Conservation (phyloP, 2,329 filamentous ascomycete genomes). For the Sporothrix pallida region DNA sequence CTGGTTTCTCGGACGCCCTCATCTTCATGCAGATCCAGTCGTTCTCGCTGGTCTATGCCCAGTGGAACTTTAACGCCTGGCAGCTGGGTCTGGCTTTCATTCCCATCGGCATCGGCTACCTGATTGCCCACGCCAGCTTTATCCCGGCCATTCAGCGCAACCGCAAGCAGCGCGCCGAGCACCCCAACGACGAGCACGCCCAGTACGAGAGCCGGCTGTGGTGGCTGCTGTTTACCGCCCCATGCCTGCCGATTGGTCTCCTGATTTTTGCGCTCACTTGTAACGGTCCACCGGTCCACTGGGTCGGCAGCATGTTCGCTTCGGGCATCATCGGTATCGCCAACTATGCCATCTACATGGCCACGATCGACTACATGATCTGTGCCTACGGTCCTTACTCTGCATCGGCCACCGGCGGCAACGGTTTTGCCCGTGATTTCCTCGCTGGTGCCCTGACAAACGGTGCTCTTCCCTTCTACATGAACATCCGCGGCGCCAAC, state of each 20-base stretch:
- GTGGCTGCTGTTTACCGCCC: constrained; percentile 67
- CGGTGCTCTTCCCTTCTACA: constrained; percentile 68
- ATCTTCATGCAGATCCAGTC: constrained; percentile 81
- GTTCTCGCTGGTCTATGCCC: constrained; percentile 69
- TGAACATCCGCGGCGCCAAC: constrained; percentile 60
- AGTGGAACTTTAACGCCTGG: constrained; percentile 67
- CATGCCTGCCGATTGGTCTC: constrained; percentile 68
- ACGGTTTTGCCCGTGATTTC: constrained; percentile 75
- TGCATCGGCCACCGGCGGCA: constrained; percentile 76
- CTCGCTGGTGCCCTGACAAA: constrained; percentile 74
- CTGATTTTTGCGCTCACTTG: constrained; percentile 74
- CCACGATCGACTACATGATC: constrained; percentile 79
- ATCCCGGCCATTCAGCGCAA: constrained; percentile 63
- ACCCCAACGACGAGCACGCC: constrained; percentile 61
- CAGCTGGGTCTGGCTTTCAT: constrained; percentile 67
- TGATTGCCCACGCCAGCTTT: constrained; percentile 65
- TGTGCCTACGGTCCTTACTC: constrained; percentile 73
- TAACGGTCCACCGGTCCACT: constrained; percentile 66
- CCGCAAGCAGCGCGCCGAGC: constrained; percentile 55
- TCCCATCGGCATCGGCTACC: constrained; percentile 69
- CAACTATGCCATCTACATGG: constrained; percentile 77
- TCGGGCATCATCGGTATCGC: constrained; percentile 71
- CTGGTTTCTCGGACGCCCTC: constrained; percentile 74
- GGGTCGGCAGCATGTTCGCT: constrained; percentile 72
- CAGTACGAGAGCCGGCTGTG: constrained; percentile 73